Conservation (phyloP, 768 basidiomycete species). For the Cyathus striatus region DNA sequence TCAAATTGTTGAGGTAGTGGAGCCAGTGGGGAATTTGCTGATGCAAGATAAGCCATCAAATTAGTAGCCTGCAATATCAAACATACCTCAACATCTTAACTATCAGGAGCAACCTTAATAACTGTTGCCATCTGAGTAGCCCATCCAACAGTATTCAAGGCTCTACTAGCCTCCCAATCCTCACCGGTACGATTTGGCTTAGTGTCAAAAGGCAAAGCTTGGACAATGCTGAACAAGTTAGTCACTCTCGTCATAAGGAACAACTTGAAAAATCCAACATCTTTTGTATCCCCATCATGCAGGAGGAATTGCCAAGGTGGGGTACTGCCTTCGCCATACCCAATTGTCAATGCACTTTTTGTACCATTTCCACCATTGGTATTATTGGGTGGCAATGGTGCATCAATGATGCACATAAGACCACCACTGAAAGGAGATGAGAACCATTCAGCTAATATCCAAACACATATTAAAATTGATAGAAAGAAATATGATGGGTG, state of each 20-base stretch:
- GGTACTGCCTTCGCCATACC: slow-evolving; percentile 31
- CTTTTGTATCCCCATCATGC: slow-evolving; percentile 19
- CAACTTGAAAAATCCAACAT: slow-evolving; percentile 39
- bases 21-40: no score
- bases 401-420: slow-evolving; percentile 13
- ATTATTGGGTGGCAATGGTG: slow-evolving; percentile 13
- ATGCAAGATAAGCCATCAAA: no score
- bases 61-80: no score
- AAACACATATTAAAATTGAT: background rate
- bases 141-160: no score
- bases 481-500: background rate
- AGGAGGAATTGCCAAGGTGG: slow-evolving; percentile 26
- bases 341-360: slow-evolving; percentile 24
- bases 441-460: slow-evolving; percentile 23
- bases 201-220: slow-evolving; percentile 25
- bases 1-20: no score
- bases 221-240: slow-evolving; percentile 27
- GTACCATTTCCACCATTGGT: no score
- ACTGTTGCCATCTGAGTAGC: no score
- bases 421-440: slow-evolving; percentile 20
- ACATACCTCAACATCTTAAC: no score
- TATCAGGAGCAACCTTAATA: no score
- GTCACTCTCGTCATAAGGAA: slow-evolving; percentile 31
- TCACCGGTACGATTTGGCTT: no score
- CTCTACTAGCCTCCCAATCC: no score